Conservation (phyloP, 2,329 filamentous ascomycete species). For the Colletotrichum tropicale region DNA sequence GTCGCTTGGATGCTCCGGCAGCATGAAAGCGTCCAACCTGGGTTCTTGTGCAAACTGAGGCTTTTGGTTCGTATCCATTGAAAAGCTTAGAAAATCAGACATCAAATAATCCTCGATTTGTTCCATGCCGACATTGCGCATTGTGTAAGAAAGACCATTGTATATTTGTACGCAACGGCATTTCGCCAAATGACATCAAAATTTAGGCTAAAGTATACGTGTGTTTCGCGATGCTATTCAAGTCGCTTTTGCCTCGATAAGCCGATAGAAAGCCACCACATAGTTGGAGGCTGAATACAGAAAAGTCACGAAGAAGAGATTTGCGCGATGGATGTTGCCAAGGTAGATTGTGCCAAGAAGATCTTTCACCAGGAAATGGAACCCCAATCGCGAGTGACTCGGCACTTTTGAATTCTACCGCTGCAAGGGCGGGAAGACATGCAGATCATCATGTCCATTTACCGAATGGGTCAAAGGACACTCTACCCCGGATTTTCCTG, state of each 20-base stretch:
- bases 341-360: neutral
- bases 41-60: neutral
- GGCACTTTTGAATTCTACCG: neutral
- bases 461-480: neutral
- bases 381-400: neutral
- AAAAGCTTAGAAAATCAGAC: neutral
- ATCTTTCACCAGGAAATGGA: neutral
- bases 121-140: neutral
- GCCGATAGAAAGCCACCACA: neutral
- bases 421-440: neutral
- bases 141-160: neutral
- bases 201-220: neutral
- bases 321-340: neutral
- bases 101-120: neutral
- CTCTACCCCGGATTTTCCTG: neutral
- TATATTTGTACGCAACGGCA: neutral
- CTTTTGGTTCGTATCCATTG: neutral
- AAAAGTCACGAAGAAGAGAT: neutral
- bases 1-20: neutral
- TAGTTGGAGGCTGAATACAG: neutral
- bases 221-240: neutral
- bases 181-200: neutral
- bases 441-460: neutral
- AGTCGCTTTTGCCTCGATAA: neutral
- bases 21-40: neutral